Base-by-base conservation (phyloP, 2,329 filamentous ascomycete genomes). In the Cercospora zeina region DNA sequence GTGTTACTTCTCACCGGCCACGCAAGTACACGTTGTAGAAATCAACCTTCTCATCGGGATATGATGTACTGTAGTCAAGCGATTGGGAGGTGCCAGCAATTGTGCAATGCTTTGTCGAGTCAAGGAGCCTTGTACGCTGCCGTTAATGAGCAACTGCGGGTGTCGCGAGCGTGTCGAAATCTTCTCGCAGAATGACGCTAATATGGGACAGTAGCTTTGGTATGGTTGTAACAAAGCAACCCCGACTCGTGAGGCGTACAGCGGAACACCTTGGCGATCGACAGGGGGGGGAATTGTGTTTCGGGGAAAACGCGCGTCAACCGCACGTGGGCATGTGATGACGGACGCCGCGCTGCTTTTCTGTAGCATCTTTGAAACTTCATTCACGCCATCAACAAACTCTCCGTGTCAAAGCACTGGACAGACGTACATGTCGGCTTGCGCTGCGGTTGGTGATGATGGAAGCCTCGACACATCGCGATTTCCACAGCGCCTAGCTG, bases 311-410 rank as follows among this genome's bases (percentile, higher is more conserved):
- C 49, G 49, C 30, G 49, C 24, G 27, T 31, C 49, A 24, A 33
- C 49, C 24, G n/a, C 49, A 53, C 49, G 49, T 34, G 49, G 49
- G 49, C 49, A 3, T 34, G 49, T 34, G 31, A 34, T 53, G 49
- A 53, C 49, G 27, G 16, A 34, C n/a, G 49, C 31, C 9, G 13
- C 14, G 27, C 7, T 16, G 16, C 27, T 21, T 34, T 34, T 8
- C 49, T 11, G 31, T n/a, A 33, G 31, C 49, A 33, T 53, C 30
- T 24, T 53, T 27, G 49, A 33, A 31, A 31, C 49, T 31, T 34
- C 49, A 14, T 16, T 24, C 27, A 31, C 14, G 49, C 49, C 16
- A 34, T 14, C 19, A 11, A 14, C 49, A 21, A 34, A 21, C 49
- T 34, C 49, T 53, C 19, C 49, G 49, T 7, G 9, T 31, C 30